Evolutionary conservation across 2,329 filamentous ascomycete species (phyloP), one percentile per base, ranked within the genome.

Genomic region (Zymoseptoria pseudotritici): DNA sequence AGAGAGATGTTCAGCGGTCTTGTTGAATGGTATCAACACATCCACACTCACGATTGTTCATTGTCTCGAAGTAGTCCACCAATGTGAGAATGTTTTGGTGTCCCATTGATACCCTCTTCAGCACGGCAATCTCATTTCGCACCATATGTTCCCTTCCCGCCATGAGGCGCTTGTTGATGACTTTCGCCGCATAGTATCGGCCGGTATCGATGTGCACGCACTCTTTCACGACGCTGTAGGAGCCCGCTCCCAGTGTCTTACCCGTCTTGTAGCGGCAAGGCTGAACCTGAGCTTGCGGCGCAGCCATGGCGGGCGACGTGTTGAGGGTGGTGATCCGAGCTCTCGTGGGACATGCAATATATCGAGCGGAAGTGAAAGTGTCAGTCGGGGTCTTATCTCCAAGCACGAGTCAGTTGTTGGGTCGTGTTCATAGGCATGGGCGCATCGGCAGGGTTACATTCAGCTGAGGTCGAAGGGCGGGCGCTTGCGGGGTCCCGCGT

Each of bases 151-250:
- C 94, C 67, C 94, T 84, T 36, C 94, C 94, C 6, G 91, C 90
- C 94, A 99, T 99, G 67, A 99, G 80, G 60, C 93, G 84, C 82
- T 99, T 99, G 79, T 99, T 99, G 77, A 99, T 99, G 64, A 99
- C 94, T 76, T 99, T 99, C 63, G 94, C 93, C 26, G 94, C 94
- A 86, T 97, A 99, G 77, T 97, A 97, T 66, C 92, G 86, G 53
- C 93, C 93, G 0, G 94, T 97, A 69, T 97, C 93, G 71, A 97
- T 97, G 75, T 99, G 94, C 26, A 97, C 92, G 74, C 94, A 99
- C 79, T 99, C 94, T 76, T 97, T 97, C 64, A 99, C 94, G 55
- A 97, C 94, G 46, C 92, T 97, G 78, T 99, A 99, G 59, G 92
- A 97, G 65, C 94, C 94, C 36, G 94, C 92, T 64, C 94, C 94